These are phyloP conservation scores for Nitzschia sp. DNA, from an alignment of 108 stramenopile species.

Conservation along the genomic window DNA sequence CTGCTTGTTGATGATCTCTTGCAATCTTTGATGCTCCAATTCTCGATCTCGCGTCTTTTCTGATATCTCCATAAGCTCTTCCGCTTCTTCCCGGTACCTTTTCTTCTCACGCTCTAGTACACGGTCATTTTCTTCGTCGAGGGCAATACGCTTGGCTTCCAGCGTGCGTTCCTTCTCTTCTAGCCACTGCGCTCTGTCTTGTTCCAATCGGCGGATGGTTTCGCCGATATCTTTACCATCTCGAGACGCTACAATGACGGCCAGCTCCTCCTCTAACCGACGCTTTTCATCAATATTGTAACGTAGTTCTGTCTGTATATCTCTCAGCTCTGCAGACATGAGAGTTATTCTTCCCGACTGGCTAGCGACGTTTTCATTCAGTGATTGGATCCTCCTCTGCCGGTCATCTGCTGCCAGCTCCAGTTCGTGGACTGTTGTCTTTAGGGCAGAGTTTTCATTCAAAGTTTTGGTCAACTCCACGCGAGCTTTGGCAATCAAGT, in stretches of 20 bases:
- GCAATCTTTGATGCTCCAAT: constrained; percentile 11
- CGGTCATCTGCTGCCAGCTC: constrained; percentile 4
- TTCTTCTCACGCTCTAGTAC: constrained; percentile 16
- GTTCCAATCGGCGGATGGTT: constrained; percentile 21
- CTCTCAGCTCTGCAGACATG: constrained; percentile 10
- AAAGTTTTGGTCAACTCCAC: constrained; percentile 28
- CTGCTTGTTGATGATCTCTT: constrained; percentile 22
- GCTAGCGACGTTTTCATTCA: constrained; percentile 16
- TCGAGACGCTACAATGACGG: constrained; percentile 13
- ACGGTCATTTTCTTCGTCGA: constrained; percentile 24
- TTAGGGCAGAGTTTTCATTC: constrained; percentile 19
- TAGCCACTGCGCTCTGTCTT: constrained; percentile 15
- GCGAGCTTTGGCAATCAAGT: constrained; percentile 22
- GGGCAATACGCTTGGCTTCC: constrained; percentile 17
- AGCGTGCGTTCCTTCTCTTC: constrained; percentile 14
- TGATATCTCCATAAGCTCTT: not conserved
- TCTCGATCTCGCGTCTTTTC: constrained; percentile 11
- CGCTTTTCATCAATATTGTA: constrained; percentile 19
- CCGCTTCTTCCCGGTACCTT: constrained; percentile 8
- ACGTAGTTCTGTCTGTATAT: constrained; percentile 13
- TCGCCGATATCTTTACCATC: constrained; percentile 21
- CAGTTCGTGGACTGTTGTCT: constrained; percentile 11
- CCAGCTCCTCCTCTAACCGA: constrained; percentile 25
- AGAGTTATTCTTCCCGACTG: constrained; percentile 14
- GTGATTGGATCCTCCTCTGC: constrained; percentile 7